Conservation (phyloP, 257 asterid genomes). For the Salvia rosmarinus region DNA sequence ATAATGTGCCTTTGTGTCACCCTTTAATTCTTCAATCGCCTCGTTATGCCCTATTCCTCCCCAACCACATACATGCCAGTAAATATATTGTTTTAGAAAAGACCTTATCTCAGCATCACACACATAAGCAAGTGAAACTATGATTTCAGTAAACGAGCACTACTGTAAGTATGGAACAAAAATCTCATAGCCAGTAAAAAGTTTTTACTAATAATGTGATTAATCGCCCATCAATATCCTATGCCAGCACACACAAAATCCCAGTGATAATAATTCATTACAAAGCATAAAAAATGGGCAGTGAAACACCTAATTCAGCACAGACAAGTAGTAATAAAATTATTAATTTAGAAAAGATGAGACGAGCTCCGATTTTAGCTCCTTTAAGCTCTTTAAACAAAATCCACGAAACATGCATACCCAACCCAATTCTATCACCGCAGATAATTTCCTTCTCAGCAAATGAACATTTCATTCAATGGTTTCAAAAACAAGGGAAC, state of each 20-base stretch:
- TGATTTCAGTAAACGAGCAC: too few species aligned
- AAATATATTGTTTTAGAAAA: too few species aligned
- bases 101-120: too few species aligned
- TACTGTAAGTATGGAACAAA: too few species aligned
- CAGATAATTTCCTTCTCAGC: not conserved
- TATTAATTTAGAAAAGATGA: not conserved
- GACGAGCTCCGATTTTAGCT: slow-evolving; percentile 3
- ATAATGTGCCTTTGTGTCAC: not conserved
- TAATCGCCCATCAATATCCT: slow-evolving; percentile 1
- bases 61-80: too few species aligned
- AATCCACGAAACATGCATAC: not conserved
- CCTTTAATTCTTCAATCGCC: slow-evolving; percentile 1
- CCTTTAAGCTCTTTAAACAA: not conserved
- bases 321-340: not conserved
- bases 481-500: not conserved
- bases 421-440: slow-evolving; percentile 14
- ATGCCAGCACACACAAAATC: slow-evolving; percentile 24
- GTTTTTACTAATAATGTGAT: not conserved
- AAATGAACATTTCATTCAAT: slow-evolving; percentile 7
- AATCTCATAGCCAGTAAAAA: too few species aligned
- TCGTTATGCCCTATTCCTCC: not conserved
- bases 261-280: slow-evolving; percentile 1
- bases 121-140: slow-evolving; percentile 21
- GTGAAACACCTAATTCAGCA: slow-evolving; percentile 17
- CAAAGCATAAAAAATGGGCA: not conserved